A percentile compares a stretch with the other conserved stretches of the same genome.
Evolutionary conservation across 257 asterid genomes (phyloP).

Genomic region (Linaria vulgaris): DNA sequence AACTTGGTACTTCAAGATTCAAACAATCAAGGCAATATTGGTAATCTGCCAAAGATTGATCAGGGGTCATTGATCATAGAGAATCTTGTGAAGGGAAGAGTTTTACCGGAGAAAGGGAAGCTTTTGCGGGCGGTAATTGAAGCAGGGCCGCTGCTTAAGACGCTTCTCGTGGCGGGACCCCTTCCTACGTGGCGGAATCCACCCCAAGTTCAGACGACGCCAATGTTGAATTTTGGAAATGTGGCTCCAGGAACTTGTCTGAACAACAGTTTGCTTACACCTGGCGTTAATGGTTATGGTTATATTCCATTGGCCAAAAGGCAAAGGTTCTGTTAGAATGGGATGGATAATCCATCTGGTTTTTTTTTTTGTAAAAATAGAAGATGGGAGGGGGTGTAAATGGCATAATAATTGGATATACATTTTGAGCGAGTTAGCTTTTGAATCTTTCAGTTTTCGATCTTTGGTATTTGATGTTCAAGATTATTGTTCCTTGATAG

Average conservation of each 20-base stretch:
- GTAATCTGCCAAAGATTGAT: slow-evolving; percentile 30
- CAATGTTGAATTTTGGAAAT: slow-evolving; percentile 38
- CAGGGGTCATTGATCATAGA: slow-evolving; percentile 50
- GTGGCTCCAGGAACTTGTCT: slow-evolving; percentile 23
- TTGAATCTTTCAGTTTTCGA: not conserved
- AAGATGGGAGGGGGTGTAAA: slow-evolving; percentile 37
- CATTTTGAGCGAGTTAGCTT: slow-evolving; percentile 28
- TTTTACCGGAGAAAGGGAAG: slow-evolving; percentile 62
- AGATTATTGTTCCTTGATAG: too few relatives aligned
- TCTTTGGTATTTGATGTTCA: too few relatives aligned
- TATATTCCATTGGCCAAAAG: slow-evolving; percentile 44
- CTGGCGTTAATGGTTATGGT: slow-evolving; percentile 28
- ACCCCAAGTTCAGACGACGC: slow-evolving; percentile 55
- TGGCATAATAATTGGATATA: slow-evolving; percentile 30
- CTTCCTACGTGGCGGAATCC: slow-evolving; percentile 90
- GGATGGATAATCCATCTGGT: slow-evolving; percentile 6
- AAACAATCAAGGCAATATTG: not conserved
- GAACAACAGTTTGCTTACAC: slow-evolving; percentile 25
- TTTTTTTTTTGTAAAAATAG: slow-evolving; percentile 48
- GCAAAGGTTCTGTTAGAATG: slow-evolving; percentile 43
- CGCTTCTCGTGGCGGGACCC: slow-evolving; percentile 74
- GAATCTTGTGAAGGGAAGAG: slow-evolving; percentile 42
- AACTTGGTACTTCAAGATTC: too few relatives aligned
- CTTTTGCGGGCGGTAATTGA: slow-evolving; percentile 59
- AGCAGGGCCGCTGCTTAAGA: slow-evolving; percentile 66